phyloP scores from a whole-genome alignment of 371 early-diverging fungal species.

The Rhizopus arrhizus region DNA sequence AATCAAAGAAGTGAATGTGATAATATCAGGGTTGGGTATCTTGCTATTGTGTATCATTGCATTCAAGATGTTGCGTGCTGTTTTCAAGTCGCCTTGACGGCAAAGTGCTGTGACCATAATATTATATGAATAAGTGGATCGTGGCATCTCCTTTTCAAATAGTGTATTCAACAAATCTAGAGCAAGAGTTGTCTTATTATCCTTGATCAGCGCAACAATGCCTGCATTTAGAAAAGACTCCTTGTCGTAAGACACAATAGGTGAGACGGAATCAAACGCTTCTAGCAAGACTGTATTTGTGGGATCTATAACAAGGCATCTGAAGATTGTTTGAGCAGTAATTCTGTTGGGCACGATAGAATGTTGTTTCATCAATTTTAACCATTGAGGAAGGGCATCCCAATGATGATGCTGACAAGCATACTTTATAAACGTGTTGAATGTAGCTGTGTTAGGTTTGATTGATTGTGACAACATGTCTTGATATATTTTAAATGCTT shows the following conservation, averaged over 20 bases:
- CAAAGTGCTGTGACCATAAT: constrained; percentile 31
- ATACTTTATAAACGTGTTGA: constrained; percentile 41
- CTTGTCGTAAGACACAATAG: constrained; percentile 6
- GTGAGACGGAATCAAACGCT: constrained; percentile 30
- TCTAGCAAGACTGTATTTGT: constrained; percentile 8
- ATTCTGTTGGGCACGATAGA: constrained; percentile 20
- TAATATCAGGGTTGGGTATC: constrained; percentile 46
- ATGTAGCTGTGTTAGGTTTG: constrained; percentile 39
- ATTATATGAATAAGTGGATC: constrained; percentile 35
- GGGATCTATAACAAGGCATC: constrained; percentile 14
- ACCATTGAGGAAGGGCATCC: constrained; percentile 32
- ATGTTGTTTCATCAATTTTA: constrained; percentile 22
- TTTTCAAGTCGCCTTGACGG: constrained; percentile 27
- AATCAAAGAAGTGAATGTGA: constrained; percentile 45
- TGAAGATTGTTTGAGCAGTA: constrained; percentile 36
- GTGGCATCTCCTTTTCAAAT: constrained; percentile 14
- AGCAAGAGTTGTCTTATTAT: constrained; percentile 27
- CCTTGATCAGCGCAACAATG: constrained; percentile 26
- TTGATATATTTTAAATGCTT: constrained; percentile 13
- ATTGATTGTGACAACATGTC: constrained; percentile 21
- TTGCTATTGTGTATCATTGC: constrained; percentile 26
- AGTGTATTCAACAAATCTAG: constrained; percentile 24
- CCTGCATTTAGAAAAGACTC: constrained; percentile 27
- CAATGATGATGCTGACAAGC: constrained; percentile 23
- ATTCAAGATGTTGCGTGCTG: constrained; percentile 32